Evolutionary conservation across 495 filamentous ascomycete genomes (phyloP).

Genomic region (Aspergillus heteromorphus): DNA sequence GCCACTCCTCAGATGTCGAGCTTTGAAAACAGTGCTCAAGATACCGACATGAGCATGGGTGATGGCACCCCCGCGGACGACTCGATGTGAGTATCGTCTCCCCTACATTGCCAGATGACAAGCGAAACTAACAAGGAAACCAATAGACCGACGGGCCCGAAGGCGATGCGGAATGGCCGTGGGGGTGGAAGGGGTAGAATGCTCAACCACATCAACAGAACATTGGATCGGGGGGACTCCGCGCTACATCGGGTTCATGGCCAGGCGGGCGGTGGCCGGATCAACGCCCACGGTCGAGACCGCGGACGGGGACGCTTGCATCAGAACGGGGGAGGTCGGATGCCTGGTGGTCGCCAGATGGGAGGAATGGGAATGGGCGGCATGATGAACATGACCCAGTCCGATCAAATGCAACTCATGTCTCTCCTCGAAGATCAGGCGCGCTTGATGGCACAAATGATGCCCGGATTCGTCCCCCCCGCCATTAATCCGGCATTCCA

Average conservation of each 20-base stretch:
- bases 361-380: conserved; percentile 45
- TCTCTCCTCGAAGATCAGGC: conserved; percentile 86
- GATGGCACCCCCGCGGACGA: conserved; percentile 47
- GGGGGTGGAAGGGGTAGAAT: conserved; percentile 61
- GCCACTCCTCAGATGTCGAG: conserved; percentile 13
- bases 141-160: conserved; percentile 83
- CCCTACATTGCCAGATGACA: not conserved
- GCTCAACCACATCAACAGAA: conserved; percentile 79
- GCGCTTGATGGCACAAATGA: conserved; percentile 71
- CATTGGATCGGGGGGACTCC: conserved; percentile 75
- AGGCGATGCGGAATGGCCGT: conserved; percentile 80
- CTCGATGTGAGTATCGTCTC: conserved; percentile 59
- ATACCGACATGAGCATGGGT: conserved; percentile 77
- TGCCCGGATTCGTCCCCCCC: conserved; percentile 44
- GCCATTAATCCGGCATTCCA: conserved; percentile 52
- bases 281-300: conserved; percentile 67
- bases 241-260: conserved; percentile 76
- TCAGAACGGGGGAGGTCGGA: conserved; percentile 35
- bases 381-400: conserved; percentile 54
- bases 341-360: conserved; percentile 39
- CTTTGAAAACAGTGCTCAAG: conserved; percentile 30
- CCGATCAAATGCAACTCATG: conserved; percentile 75
- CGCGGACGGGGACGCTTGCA: conserved; percentile 64
- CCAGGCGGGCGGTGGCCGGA: conserved; percentile 65
- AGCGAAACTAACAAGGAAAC: conserved; percentile 17